phyloP scores from a whole-genome alignment of 805 yeast genomes.

The Schwanniomyces polymorphus region DNA sequence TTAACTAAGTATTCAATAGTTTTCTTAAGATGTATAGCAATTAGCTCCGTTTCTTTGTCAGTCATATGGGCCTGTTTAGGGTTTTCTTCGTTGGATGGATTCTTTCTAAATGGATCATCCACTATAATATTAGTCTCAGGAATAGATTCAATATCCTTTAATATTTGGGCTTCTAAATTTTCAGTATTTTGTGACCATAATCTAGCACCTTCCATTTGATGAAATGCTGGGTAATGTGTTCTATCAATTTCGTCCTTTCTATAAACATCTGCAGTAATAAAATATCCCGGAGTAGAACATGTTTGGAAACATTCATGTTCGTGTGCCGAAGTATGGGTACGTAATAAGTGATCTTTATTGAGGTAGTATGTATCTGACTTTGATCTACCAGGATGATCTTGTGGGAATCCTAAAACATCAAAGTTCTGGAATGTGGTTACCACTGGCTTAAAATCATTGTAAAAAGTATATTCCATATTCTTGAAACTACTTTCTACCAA shows the following conservation, averaged over 20 bases:
- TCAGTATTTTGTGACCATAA: constrained; percentile 64
- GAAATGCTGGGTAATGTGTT: constrained; percentile 96
- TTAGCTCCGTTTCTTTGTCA: constrained; percentile 63
- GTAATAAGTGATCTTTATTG: constrained; percentile 65
- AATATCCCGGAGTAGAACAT: constrained; percentile 76
- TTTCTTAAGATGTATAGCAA: constrained; percentile 77
- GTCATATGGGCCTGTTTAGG: constrained; percentile 83
- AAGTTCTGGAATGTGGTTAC: constrained; percentile 84
- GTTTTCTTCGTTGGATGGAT: constrained; percentile 57
- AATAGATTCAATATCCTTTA: constrained; percentile 58
- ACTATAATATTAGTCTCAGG: constrained; percentile 72
- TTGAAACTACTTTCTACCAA: constrained; percentile 69
- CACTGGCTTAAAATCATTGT: constrained; percentile 77
- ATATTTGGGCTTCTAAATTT: constrained; percentile 39
- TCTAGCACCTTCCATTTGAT: constrained; percentile 96
- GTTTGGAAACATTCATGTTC: constrained; percentile 79
- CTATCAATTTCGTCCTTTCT: constrained; percentile 93
- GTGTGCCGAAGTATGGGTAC: constrained; percentile 98
- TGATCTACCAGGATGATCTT: constrained; percentile 90
- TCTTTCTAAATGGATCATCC: constrained; percentile 58
- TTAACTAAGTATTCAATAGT: constrained; percentile 82
- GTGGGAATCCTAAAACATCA: constrained; percentile 88
- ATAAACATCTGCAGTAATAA: constrained; percentile 94
- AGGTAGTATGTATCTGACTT: constrained; percentile 91
- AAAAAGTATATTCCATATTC: constrained; percentile 71